Evolutionary conservation across 2,329 filamentous ascomycete genomes (phyloP).

Genomic region (Colletotrichum shisoi): DNA sequence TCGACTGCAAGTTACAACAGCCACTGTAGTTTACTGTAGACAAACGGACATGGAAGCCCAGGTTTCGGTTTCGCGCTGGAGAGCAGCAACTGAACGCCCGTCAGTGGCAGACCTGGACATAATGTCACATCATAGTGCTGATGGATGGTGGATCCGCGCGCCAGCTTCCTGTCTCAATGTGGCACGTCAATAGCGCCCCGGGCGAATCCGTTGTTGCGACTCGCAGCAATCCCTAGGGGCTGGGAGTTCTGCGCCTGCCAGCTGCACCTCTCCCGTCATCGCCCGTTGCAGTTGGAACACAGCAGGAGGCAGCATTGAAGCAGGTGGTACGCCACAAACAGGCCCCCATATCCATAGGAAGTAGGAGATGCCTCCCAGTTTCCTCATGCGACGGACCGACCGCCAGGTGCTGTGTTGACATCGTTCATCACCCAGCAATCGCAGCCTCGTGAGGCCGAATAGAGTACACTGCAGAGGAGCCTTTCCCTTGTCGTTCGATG

Average conservation of each 20-base stretch:
- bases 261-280: conserved; percentile 5
- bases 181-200: conserved; percentile 11
- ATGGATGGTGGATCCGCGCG: conserved; percentile 14
- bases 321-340: conserved; percentile 7
- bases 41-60: conserved; percentile 18
- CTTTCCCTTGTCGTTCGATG: conserved; percentile 5
- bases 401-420: conserved; percentile 19
- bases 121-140: too few species aligned
- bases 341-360: too few species aligned
- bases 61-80: conserved; percentile 26
- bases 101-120: neutral
- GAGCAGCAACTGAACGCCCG: conserved; percentile 11
- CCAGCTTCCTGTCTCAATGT: conserved; percentile 8
- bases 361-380: too few species aligned
- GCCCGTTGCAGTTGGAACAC: neutral
- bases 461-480: neutral
- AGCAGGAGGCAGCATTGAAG: neutral
- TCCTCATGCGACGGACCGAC: conserved; percentile 9
- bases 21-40: conserved; percentile 7
- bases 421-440: neutral
- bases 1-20: conserved; percentile 22
- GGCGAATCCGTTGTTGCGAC: conserved; percentile 8
- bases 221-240: conserved; percentile 15
- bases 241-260: conserved; percentile 5
- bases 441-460: neutral